phyloP scores from a whole-genome alignment of 1,284 basidiomycete species.

The Quambalaria eucalypti region DNA sequence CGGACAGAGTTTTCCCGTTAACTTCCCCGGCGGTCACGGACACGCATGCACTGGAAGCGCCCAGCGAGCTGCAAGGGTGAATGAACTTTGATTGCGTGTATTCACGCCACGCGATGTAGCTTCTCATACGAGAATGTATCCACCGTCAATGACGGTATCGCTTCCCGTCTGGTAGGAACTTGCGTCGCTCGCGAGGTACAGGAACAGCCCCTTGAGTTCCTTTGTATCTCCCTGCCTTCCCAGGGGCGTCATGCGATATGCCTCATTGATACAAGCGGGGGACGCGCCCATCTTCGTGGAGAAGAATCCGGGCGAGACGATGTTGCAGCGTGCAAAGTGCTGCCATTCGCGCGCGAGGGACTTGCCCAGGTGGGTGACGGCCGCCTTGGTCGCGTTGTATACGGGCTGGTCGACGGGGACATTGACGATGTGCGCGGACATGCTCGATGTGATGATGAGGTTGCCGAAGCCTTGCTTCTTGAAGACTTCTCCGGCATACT shows the following conservation, averaged over 20 bases:
- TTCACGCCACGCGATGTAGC: no score
- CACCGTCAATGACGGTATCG: slow-evolving; percentile 33
- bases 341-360: slow-evolving; percentile 32
- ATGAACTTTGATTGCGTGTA: no score
- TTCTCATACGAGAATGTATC: slow-evolving; percentile 37
- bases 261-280: slow-evolving; percentile 14
- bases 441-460: slow-evolving; percentile 35
- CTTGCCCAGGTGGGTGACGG: slow-evolving; percentile 33
- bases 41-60: no score
- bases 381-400: slow-evolving; percentile 37
- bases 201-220: slow-evolving; percentile 41
- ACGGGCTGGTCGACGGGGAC: slow-evolving; percentile 27
- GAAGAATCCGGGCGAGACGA: slow-evolving; percentile 44
- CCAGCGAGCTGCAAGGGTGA: no score
- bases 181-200: slow-evolving; percentile 34
- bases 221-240: slow-evolving; percentile 31
- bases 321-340: slow-evolving; percentile 46
- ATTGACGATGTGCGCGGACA: slow-evolving; percentile 36
- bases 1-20: no score
- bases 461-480: slow-evolving; percentile 41
- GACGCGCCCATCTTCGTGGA: slow-evolving; percentile 39
- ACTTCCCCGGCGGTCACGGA: no score
- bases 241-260: background rate
- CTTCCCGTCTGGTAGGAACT: slow-evolving; percentile 24
- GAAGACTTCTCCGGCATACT: slow-evolving; percentile 35